Percentiles rank a stretch among this genome's conserved stretches.
Conservation (phyloP, 192 early-diverging fungal genomes). For the Podochytrium sp. region DNA sequence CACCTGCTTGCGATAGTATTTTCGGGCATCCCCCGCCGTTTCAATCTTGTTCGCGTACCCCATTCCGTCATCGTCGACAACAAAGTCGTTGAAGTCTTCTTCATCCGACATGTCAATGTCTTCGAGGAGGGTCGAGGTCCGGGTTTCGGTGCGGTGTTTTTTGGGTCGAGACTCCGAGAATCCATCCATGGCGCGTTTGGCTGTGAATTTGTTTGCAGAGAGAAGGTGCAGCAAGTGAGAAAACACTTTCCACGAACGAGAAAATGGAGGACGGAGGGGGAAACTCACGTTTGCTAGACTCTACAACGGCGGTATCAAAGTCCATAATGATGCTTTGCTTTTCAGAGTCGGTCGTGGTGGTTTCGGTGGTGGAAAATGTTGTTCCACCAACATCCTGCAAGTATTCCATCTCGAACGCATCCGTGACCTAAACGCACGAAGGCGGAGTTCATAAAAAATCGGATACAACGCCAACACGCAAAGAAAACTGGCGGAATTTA, state of each 20-base stretch:
- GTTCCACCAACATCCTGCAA: constrained; percentile 52
- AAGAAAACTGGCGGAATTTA: constrained; percentile 34
- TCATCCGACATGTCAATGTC: constrained; percentile 42
- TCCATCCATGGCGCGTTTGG: constrained; percentile 47
- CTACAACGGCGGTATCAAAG: not conserved
- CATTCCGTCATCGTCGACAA: constrained; percentile 85
- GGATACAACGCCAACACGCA: too few species aligned
- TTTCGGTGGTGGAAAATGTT: not conserved
- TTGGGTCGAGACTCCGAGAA: constrained; percentile 26
- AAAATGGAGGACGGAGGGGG: not conserved
- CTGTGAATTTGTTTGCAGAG: constrained; percentile 28
- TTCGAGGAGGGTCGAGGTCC: constrained; percentile 21
- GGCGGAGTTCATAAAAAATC: too few species aligned
- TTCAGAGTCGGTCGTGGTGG: not conserved
- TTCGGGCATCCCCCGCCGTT: constrained; percentile 25
- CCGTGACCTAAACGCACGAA: constrained; percentile 46
- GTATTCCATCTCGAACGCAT: constrained; percentile 57
- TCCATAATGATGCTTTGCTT: not conserved
- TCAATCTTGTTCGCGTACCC: constrained; percentile 63
- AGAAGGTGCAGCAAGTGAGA: not conserved
- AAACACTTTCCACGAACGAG: not conserved
- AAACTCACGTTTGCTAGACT: not conserved
- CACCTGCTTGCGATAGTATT: constrained; percentile 39
- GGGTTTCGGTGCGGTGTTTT: constrained; percentile 25
- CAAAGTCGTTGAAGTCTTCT: constrained; percentile 74